Conservation (phyloP, 78 protist genomes). For the Dictyostelium capitatum region DNA sequence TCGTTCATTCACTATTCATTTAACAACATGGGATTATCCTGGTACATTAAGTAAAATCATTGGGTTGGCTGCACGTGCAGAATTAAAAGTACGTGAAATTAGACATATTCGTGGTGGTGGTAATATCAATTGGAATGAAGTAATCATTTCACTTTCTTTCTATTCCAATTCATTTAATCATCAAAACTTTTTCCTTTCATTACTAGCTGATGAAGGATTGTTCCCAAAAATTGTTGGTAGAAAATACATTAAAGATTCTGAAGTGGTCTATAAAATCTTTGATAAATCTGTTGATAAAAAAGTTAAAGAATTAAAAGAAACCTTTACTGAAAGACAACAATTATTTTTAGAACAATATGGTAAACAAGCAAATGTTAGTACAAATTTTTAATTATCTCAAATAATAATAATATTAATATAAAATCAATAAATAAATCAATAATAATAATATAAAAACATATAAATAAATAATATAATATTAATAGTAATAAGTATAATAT, state of each 20-base stretch:
- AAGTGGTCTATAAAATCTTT: constrained; percentile 39
- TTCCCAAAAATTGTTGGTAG: constrained; percentile 81
- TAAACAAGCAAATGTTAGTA: constrained; percentile 64
- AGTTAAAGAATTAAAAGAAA: constrained; percentile 63
- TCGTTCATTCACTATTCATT: constrained; percentile 71
- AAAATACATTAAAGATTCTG: constrained; percentile 71
- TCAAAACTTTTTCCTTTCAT: constrained; percentile 78
- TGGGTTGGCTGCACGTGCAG: constrained; percentile 63
- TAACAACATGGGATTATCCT: constrained; percentile 81
- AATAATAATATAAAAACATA: background rate
- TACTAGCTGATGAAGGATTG: constrained; percentile 53
- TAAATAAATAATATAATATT: background rate
- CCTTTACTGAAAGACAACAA: constrained; percentile 71
- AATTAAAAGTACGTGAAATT: constrained; percentile 78
- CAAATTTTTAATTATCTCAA: background rate
- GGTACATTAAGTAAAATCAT: constrained; percentile 74
- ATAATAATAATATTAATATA: background rate
- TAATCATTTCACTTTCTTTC: constrained; percentile 66
- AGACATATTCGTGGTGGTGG: constrained; percentile 85
- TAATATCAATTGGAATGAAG: constrained; percentile 83
- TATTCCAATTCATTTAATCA: constrained; percentile 83
- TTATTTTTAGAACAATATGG: constrained; percentile 58
- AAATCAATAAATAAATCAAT: too few relatives aligned
- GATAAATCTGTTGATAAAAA: constrained; percentile 39
- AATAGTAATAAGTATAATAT: background rate